Base-by-base conservation (phyloP, 352 stramenopile genomes). In the Pythium brachiatum region DNA sequence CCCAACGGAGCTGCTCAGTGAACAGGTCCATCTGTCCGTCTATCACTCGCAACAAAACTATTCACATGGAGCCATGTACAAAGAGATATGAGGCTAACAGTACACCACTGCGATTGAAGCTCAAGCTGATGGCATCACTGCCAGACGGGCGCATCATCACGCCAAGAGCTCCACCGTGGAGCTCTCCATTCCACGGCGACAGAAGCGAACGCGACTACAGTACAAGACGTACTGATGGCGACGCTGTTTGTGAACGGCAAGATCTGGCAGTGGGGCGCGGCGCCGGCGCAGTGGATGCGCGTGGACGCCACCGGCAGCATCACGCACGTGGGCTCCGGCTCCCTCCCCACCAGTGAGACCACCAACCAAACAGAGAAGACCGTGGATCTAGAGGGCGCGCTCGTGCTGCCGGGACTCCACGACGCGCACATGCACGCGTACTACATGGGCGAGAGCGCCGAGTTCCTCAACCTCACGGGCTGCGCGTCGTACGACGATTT, bases 361-460 rank as follows among this genome's bases (percentile, higher is more conserved):
- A 68, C 76, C 2, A 31, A 21, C 21, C 41, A 48, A 3, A 50
- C 26, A 0, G 48, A 60, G 1, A 39, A 76, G 39, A 74, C 64
- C 2, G 68, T 86, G 32, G 79, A 94, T 53, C 64, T 94, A 18
- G 16, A 66, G 2, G 79, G 74, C 15, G 68, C 72, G 31, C 66
- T 92, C 27, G 84, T 97, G 57, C 70, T 97, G 7, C 90, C 90
- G 2, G 90, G 90, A 3, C 78, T 97, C 16, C 83, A 94, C 18
- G 90, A 97, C 70, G 78, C 89, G 48, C 90, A 97, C 57, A 92
- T 97, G 34, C 90, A 97, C 65, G 78, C 92, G 25, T 90, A 88
- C 50, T 82, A 86, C 65, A 72, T 92, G 63, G 89, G 89, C 21
- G 86, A 97, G 66, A 90, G 75, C 53, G 75, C 79, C 53, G 76